Conservation (phyloP, 495 filamentous ascomycete genomes). For the Aspergillus biplanus region DNA sequence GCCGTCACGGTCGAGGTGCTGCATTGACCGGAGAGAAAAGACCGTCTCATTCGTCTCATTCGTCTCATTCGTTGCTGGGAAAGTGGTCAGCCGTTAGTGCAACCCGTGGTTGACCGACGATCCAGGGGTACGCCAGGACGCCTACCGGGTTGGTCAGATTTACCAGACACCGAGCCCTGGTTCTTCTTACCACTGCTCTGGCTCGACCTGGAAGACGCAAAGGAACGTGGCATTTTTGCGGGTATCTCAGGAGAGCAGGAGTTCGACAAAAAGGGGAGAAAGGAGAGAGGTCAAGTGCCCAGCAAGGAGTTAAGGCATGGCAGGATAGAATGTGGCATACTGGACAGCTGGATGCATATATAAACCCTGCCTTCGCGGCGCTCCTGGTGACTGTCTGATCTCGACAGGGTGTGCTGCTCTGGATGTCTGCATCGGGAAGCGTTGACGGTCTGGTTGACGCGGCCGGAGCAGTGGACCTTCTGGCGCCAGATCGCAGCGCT, state of each 20-base stretch:
- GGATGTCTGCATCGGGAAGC: constrained; percentile 10
- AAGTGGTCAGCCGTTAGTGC: constrained; percentile 21
- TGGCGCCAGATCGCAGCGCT: neutral
- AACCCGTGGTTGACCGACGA: neutral
- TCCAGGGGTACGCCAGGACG: constrained; percentile 18
- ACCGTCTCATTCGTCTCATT: constrained; percentile 32
- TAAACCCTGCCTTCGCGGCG: neutral
- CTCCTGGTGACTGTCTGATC: constrained; percentile 5
- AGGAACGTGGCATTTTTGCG: constrained; percentile 16
- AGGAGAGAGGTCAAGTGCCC: neutral
- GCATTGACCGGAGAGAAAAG: constrained; percentile 67
- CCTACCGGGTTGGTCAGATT: constrained; percentile 89
- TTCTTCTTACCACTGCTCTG: constrained; percentile 39
- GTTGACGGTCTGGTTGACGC: constrained; percentile 12
- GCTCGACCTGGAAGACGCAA: constrained; percentile 29
- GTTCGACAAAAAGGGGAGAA: neutral
- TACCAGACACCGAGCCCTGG: constrained; percentile 65
- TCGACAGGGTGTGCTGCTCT: neutral
- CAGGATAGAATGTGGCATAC: neutral
- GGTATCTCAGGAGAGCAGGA: neutral
- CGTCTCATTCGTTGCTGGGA: constrained; percentile 5
- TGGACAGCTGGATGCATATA: constrained; percentile 8
- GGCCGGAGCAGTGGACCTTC: constrained; percentile 18
- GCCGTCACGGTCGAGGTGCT: constrained; percentile 79
- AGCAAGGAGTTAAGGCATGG: constrained; percentile 4